A percentile compares a stretch with the other conserved stretches of the same genome.
These are phyloP conservation scores for Colletotrichum spaethianum DNA, from an alignment of 2,329 filamentous ascomycete species.

Conservation along the genomic window DNA sequence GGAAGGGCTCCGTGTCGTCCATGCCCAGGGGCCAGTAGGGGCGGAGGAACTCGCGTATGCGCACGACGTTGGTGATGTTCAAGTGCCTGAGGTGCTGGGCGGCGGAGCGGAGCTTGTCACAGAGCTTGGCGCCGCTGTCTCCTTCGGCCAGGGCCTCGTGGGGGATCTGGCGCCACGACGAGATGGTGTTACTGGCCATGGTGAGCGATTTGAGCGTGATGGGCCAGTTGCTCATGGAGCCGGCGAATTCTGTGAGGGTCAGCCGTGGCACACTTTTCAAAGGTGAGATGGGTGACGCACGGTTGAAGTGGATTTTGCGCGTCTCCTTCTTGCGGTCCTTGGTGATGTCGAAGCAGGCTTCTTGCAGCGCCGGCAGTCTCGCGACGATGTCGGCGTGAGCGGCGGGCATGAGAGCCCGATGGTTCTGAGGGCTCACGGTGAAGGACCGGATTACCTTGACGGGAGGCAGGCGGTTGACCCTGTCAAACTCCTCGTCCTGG, in stretches of 20 bases:
- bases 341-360: conserved; percentile 40
- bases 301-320: conserved; percentile 38
- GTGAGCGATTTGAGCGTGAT: conserved; percentile 40
- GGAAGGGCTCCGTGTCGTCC: conserved; percentile 38
- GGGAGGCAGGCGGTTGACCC: conserved; percentile 38
- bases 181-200: conserved; percentile 42
- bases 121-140: conserved; percentile 40
- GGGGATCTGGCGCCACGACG: conserved; percentile 44
- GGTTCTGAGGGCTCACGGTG: conserved; percentile 35
- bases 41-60: conserved; percentile 41
- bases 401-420: conserved; percentile 42
- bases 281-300: conserved; percentile 3
- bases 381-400: conserved; percentile 44
- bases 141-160: conserved; percentile 43
- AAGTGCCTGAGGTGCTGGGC: conserved; percentile 40
- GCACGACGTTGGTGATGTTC: conserved; percentile 41
- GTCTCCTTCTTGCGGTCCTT: conserved; percentile 40
- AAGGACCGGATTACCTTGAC: conserved; percentile 43
- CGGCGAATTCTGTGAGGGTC: conserved; percentile 37
- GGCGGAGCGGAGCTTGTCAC: conserved; percentile 33
- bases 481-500: conserved; percentile 40
- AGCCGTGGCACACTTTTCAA: not conserved
- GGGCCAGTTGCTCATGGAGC: conserved; percentile 41
- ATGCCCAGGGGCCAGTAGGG: conserved; percentile 41
- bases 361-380: conserved; percentile 38